Evolutionary conservation across 2,329 filamentous ascomycete genomes (phyloP), one percentile per base, ranked within the genome.

Genomic region (Diplodia scrobiculata): DNA sequence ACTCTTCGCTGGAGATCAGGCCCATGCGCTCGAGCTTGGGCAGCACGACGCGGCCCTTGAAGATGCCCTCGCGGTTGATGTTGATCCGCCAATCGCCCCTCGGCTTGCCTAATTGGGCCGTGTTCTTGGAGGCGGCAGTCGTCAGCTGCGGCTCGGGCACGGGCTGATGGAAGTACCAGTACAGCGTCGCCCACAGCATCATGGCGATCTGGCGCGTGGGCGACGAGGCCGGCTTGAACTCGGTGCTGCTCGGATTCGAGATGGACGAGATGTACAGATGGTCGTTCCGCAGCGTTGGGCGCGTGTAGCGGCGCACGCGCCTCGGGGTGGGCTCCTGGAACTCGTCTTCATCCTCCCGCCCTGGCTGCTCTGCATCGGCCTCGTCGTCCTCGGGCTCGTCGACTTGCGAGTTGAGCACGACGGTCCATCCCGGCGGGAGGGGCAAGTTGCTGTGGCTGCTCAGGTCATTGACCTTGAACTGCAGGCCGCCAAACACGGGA

Each of bases 141-240:
- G 83, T 82, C 38, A 95, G 74, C 59, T 86, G 84, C 0, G 85
- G 82, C 25, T 84, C 82, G 0, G 94, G 94, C 71, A 89, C 84
- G 0, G 87, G 84, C 76, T 96, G 91, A 79, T 97, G 93, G 72
- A 97, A 98, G 81, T 98, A 98, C 94, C 94, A 98, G 81, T 92
- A 97, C 50, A 98, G 82, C 1, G 92, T 93, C 38, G 92, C 87
- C 91, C 92, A 98, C 6, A 98, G 84, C 90, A 97, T 96, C 91
- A 97, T 92, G 70, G 94, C 94, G 68, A 97, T 91, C 79, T 96
- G 91, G 52, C 93, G 84, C 0, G 92, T 95, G 0, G 91, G 91
- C 68, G 92, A 96, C 14, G 84, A 87, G 1, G 89, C 86, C 0
- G 91, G 87, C 74, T 90, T 91, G 80, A 90, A 96, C 58, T 97